Evolutionary conservation across 1,284 basidiomycete genomes (phyloP).

Genomic region (Rhodotorula sp.): DNA sequence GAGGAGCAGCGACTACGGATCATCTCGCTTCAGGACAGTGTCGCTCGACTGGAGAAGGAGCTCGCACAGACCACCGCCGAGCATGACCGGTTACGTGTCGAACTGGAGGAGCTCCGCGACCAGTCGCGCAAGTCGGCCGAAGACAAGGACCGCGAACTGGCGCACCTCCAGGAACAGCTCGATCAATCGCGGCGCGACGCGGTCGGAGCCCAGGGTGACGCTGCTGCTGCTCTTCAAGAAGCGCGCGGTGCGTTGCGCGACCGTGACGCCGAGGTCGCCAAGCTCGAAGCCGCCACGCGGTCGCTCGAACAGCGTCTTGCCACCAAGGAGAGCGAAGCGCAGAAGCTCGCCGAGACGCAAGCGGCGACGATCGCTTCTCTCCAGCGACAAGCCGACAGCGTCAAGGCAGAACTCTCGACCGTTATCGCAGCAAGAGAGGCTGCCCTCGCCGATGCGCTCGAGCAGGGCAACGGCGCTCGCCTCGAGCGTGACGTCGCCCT

Average conservation of each 20-base stretch:
- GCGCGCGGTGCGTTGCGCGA: background rate
- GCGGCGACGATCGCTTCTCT: constrained; percentile 17
- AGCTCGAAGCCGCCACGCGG: background rate
- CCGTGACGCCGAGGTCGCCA: background rate
- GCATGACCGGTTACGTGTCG: background rate
- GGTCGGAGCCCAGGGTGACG: background rate
- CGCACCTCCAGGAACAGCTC: background rate
- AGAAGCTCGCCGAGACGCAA: background rate
- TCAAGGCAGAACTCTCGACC: constrained; percentile 18
- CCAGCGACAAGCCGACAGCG: constrained; percentile 14
- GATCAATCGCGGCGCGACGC: background rate
- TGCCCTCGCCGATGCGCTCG: background rate
- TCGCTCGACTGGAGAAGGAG: background rate
- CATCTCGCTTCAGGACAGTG: constrained; percentile 4
- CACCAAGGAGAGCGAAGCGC: constrained; percentile 7
- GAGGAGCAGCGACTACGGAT: constrained; percentile 8
- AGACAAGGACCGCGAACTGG: constrained; percentile 1
- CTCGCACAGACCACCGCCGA: background rate
- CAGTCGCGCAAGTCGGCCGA: background rate
- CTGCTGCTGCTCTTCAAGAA: background rate
- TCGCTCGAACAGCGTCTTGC: constrained; percentile 2
- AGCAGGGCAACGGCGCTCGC: constrained; percentile 7
- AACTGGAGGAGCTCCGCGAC: constrained; percentile 2
- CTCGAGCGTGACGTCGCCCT: constrained; percentile 24
- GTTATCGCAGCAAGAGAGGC: constrained; percentile 2